phyloP scores from a whole-genome alignment of 1,284 basidiomycete genomes.

The Leccinum subrobustum region DNA sequence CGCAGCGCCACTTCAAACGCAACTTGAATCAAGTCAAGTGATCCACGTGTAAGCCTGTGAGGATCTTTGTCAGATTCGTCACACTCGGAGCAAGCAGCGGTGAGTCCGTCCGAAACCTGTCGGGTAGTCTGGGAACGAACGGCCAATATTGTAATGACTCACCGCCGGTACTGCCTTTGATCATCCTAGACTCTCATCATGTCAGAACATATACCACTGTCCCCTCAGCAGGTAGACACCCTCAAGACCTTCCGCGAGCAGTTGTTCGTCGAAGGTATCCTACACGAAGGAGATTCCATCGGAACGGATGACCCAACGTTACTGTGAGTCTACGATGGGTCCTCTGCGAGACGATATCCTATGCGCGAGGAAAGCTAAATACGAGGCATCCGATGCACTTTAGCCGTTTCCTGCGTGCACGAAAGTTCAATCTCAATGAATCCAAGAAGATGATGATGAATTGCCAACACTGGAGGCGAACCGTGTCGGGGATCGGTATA shows the following conservation, averaged over 20 bases:
- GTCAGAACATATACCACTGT: conserved; percentile 12
- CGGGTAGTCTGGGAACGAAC: neutral
- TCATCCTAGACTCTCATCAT: conserved; percentile 12
- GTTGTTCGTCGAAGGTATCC: conserved; percentile 48
- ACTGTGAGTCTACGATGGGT: conserved; percentile 40
- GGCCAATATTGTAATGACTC: neutral
- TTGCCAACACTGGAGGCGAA: conserved; percentile 58
- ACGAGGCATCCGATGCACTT: conserved; percentile 1
- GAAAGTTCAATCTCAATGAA: conserved; percentile 53
- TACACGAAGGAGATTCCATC: conserved; percentile 61
- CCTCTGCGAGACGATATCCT: neutral
- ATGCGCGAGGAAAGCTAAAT: conserved; percentile 3
- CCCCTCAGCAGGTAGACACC: conserved; percentile 22
- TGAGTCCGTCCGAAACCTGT: neutral
- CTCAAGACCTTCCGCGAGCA: conserved; percentile 45
- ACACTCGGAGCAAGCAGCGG: neutral
- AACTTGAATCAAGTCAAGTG: neutral
- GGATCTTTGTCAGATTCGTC: neutral
- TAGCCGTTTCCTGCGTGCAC: conserved; percentile 69
- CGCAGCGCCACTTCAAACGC: neutral
- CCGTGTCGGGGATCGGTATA: conserved; percentile 54
- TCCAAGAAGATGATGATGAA: conserved; percentile 58
- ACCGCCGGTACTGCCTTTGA: neutral
- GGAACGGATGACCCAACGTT: conserved; percentile 65
- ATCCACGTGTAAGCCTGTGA: neutral